These are phyloP conservation scores for Fusarium virguliforme DNA, from an alignment of 2,329 filamentous ascomycete genomes.

Conservation along the genomic window DNA sequence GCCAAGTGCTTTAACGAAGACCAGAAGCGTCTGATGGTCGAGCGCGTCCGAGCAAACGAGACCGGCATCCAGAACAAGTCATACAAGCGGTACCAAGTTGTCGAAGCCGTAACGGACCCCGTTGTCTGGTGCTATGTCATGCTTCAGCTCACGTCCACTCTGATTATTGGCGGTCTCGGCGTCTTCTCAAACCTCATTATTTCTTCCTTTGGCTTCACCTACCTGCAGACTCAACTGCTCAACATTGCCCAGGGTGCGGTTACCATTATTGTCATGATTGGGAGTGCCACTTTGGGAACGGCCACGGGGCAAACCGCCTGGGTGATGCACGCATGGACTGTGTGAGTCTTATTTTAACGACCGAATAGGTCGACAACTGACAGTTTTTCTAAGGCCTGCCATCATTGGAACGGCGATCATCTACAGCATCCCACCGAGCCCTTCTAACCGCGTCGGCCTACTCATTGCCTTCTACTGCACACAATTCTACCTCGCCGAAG, in stretches of 20 bases:
- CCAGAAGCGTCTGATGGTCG: slow-evolving; percentile 53
- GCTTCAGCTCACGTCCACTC: slow-evolving; percentile 20
- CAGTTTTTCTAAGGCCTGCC: slow-evolving; percentile 33
- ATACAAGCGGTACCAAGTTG: slow-evolving; percentile 57
- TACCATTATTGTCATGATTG: slow-evolving; percentile 57
- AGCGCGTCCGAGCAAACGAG: slow-evolving; percentile 57
- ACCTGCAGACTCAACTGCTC: slow-evolving; percentile 27
- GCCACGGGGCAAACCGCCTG: slow-evolving; percentile 39
- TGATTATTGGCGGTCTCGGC: slow-evolving; percentile 29
- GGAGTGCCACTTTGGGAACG: slow-evolving; percentile 21
- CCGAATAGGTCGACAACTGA: background rate
- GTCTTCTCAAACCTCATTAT: slow-evolving; percentile 15
- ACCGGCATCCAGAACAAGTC: slow-evolving; percentile 57
- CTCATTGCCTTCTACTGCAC: slow-evolving; percentile 62
- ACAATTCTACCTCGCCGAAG: slow-evolving; percentile 37
- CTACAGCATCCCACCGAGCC: slow-evolving; percentile 54
- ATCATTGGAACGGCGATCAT: slow-evolving; percentile 61
- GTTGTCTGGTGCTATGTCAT: slow-evolving; percentile 49
- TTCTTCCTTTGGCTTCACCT: slow-evolving; percentile 26
- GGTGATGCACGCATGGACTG: slow-evolving; percentile 23
- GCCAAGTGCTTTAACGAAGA: slow-evolving; percentile 65
- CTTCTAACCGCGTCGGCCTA: slow-evolving; percentile 56
- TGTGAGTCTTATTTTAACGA: background rate
- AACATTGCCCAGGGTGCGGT: slow-evolving; percentile 28
- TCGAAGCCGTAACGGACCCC: slow-evolving; percentile 58